Evolutionary conservation across 2,329 filamentous ascomycete species (phyloP).

Genomic region (Sporothrix schenckii): DNA sequence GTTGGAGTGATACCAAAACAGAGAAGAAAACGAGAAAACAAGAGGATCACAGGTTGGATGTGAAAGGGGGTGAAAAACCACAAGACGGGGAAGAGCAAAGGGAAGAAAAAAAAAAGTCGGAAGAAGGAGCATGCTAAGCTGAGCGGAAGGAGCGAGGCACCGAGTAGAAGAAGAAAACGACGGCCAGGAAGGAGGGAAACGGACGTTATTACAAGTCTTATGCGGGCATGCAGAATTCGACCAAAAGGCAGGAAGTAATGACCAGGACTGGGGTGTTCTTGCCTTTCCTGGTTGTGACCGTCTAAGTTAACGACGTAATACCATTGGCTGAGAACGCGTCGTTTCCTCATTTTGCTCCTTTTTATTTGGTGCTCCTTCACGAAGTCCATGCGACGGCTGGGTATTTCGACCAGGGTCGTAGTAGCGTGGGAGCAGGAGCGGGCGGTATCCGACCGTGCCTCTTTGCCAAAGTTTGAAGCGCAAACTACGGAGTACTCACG

Average conservation of each 20-base stretch:
- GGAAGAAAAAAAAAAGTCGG: neutral
- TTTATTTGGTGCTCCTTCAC: conserved; percentile 6
- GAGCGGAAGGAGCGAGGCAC: conserved; percentile 26
- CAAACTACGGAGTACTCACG: neutral
- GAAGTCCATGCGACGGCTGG: conserved; percentile 8
- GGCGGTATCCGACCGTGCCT: neutral
- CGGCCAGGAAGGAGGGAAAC: conserved; percentile 12
- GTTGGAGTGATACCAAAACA: conserved; percentile 4
- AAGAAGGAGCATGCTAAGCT: neutral
- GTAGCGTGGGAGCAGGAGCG: conserved; percentile 10
- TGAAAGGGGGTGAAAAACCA: conserved; percentile 6
- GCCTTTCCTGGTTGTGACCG: conserved; percentile 20
- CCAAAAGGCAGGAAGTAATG: conserved; percentile 2
- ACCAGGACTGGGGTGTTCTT: conserved; percentile 8
- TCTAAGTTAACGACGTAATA: conserved; percentile 26
- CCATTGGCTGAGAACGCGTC: conserved; percentile 30
- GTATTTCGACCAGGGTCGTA: conserved; percentile 12
- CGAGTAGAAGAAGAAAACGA: conserved; percentile 17
- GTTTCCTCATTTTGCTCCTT: conserved; percentile 12
- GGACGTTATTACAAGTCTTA: conserved; percentile 12
- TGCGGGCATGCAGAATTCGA: neutral
- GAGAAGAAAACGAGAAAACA: conserved; percentile 3
- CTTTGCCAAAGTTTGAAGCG: neutral
- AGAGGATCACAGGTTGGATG: conserved; percentile 18
- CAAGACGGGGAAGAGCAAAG: conserved; percentile 3